These are phyloP conservation scores for Epichloe baconii DNA, from an alignment of 2,329 filamentous ascomycete genomes.

Conservation along the genomic window DNA sequence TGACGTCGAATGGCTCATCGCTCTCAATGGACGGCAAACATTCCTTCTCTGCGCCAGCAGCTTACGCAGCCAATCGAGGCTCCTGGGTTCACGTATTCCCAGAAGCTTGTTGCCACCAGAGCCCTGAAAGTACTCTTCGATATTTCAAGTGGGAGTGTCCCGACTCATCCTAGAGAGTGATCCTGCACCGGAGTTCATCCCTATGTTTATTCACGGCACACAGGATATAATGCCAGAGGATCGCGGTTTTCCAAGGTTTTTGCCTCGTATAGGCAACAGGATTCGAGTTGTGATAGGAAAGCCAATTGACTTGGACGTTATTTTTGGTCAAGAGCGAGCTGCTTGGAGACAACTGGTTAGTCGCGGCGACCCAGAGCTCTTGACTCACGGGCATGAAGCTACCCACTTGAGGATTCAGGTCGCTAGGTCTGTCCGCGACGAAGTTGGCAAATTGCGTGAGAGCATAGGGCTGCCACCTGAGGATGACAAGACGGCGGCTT, in stretches of 20 bases:
- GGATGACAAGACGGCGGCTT: slow-evolving; percentile 61
- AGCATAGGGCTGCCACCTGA: slow-evolving; percentile 59
- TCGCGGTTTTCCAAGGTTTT: slow-evolving; percentile 62
- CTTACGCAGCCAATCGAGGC: slow-evolving; percentile 54
- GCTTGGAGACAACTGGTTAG: slow-evolving; percentile 58
- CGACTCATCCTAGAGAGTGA: slow-evolving; percentile 82
- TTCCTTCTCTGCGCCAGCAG: slow-evolving; percentile 56
- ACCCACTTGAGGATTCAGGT: slow-evolving; percentile 61
- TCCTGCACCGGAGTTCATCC: slow-evolving; percentile 75
- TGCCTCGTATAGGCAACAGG: slow-evolving; percentile 61
- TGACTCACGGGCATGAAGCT: slow-evolving; percentile 45
- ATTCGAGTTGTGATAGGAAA: slow-evolving; percentile 70
- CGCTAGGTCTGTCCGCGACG: slow-evolving; percentile 61
- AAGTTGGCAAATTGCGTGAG: slow-evolving; percentile 66
- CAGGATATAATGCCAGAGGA: slow-evolving; percentile 81
- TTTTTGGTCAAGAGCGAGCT: slow-evolving; percentile 65
- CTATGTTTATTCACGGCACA: slow-evolving; percentile 88
- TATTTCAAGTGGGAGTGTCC: slow-evolving; percentile 97
- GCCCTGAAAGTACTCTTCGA: slow-evolving; percentile 62
- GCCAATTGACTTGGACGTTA: slow-evolving; percentile 54
- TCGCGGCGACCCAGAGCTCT: slow-evolving; percentile 33
- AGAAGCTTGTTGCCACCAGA: slow-evolving; percentile 88
- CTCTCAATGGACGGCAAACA: slow-evolving; percentile 58
- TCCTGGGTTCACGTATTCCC: slow-evolving; percentile 94
- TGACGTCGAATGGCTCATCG: slow-evolving; percentile 30